Evolutionary conservation across 352 stramenopile species (phyloP), one percentile per base, ranked within the genome.

Genomic region (Pythium plurisporium): DNA sequence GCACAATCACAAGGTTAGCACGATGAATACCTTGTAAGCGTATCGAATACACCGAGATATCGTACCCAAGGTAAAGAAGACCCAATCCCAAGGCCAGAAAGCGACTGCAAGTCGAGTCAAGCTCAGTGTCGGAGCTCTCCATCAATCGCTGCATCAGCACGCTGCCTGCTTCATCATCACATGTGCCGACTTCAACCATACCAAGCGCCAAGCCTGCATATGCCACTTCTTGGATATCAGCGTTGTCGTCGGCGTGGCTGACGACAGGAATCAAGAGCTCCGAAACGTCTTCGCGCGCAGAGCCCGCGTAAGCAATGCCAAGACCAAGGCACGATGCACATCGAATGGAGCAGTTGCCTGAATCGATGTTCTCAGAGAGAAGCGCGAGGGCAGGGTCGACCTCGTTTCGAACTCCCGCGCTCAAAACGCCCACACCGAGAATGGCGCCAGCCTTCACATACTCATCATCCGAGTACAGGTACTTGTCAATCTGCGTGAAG

Each of bases 401-500:
- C 72, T 99, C 97, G 69, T 99, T 98, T 33, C 96, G 82, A 55
- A 98, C 93, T 49, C 90, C 91, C 44, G 78, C 82, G 43, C 74
- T 93, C 2, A 99, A 80, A 55, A 99, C 96, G 38, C 97, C 97
- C 29, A 99, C 93, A 37, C 94, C 97, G 23, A 99, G 82, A 30
- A 98, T 96, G 26, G 96, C 97, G 25, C 97, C 97, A 23, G 97
- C 97, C 76, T 98, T 99, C 44, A 99, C 95, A 54, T 98, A 97
- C 47, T 99, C 94, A 62, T 99, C 97, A 14, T 87, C 94, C 50
- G 90, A 98, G 80, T 99, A 99, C 37, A 99, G 79, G 69, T 98
- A 99, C 81, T 99, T 99, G 70, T 99, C 97, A 73, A 99, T 99
- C 65, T 98, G 87, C 51, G 96, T 99, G 56, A 99, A 89, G 22